These are phyloP conservation scores for Alternaria metachromatica DNA, from an alignment of 2,329 filamentous ascomycete species.

Conservation along the genomic window DNA sequence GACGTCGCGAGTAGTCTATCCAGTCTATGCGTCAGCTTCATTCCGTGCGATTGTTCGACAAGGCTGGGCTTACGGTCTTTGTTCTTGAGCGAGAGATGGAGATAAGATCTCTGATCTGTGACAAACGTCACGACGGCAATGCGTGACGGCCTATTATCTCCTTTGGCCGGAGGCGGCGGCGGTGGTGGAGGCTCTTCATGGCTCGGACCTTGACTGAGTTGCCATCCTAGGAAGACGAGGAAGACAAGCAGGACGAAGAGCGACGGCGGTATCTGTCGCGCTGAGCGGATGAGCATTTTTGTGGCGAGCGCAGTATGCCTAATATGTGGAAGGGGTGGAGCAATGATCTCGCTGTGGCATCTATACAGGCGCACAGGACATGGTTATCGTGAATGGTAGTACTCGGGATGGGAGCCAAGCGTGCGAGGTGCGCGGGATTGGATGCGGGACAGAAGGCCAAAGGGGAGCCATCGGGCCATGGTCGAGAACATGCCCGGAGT, in stretches of 20 bases:
- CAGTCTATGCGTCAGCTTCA: conserved; percentile 4
- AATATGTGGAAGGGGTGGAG: background rate
- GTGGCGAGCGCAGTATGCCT: background rate
- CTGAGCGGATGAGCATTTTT: conserved; percentile 38
- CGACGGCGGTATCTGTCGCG: conserved; percentile 28
- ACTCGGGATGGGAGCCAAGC: conserved; percentile 23
- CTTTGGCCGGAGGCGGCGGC: background rate
- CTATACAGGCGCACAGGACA: conserved; percentile 2
- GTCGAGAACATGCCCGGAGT: conserved; percentile 13
- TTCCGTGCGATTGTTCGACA: too few species aligned
- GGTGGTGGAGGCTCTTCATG: conserved; percentile 21
- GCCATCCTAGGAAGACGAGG: conserved; percentile 41
- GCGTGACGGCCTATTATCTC: conserved; percentile 25
- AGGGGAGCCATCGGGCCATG: conserved; percentile 8
- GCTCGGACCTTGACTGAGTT: conserved; percentile 32
- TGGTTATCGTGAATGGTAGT: conserved; percentile 18
- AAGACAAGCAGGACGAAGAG: conserved; percentile 35
- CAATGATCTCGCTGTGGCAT: conserved; percentile 5
- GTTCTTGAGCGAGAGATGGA: conserved; percentile 46
- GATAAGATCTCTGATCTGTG: conserved; percentile 46
- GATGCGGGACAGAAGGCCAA: conserved; percentile 17
- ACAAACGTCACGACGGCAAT: conserved; percentile 48
- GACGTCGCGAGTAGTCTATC: conserved; percentile 48
- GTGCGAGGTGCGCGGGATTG: conserved; percentile 25
- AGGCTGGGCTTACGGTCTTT: conserved; percentile 41